These are phyloP conservation scores for Sinapis alba DNA, from an alignment of 441 rosid genomes.

Conservation along the genomic window DNA sequence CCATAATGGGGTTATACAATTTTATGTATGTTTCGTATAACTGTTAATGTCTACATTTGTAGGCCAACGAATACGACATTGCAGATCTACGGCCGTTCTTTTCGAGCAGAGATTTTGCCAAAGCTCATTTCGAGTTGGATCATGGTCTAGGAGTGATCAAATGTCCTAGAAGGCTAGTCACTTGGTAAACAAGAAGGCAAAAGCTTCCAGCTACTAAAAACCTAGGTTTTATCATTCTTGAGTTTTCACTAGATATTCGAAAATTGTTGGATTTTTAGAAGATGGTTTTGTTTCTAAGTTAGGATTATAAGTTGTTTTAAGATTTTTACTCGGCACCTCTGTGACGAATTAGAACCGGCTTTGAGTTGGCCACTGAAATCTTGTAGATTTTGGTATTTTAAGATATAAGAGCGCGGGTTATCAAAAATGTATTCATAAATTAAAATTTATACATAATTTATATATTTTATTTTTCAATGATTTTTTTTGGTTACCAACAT, in stretches of 20 bases:
- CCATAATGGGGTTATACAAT: background rate
- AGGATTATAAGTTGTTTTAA: background rate
- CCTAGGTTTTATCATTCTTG: background rate
- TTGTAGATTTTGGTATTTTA: background rate
- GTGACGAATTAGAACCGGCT: background rate
- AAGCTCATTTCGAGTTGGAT: constrained; percentile 73
- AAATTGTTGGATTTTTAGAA: background rate
- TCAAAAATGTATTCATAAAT: no score
- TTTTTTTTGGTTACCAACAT: no score
- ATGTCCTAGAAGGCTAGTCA: constrained; percentile 46
- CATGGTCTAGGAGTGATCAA: constrained; percentile 54
- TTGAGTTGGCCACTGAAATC: background rate
- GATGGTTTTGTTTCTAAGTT: background rate
- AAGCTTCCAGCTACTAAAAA: background rate
- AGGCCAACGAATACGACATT: constrained; percentile 91
- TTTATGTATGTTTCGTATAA: background rate
- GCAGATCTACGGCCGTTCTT: constrained; percentile 78
- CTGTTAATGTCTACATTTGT: constrained; percentile 25
- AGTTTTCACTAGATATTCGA: background rate
- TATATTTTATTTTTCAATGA: no score
- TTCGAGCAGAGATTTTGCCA: constrained; percentile 64
- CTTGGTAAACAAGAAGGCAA: constrained; percentile 22
- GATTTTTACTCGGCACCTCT: background rate
- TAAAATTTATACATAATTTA: no score
- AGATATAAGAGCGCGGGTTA: no score